Percentiles rank a stretch among this genome's conserved stretches.
These are phyloP conservation scores for Cucurbita pepo DNA, from an alignment of 306 rosid species.

Conservation along the genomic window DNA sequence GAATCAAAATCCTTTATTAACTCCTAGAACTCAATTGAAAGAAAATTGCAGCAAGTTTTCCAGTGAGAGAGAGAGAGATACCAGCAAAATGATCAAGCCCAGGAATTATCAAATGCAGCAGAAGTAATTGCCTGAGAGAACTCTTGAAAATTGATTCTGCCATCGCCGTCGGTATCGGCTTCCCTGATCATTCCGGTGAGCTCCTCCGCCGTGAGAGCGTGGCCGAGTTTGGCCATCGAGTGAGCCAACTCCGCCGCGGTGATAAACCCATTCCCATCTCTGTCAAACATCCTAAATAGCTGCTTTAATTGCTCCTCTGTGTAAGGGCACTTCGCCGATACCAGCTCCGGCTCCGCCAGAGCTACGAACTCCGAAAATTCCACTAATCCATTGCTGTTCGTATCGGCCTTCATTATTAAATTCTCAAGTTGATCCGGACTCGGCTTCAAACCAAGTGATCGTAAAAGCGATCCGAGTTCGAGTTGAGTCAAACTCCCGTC, in stretches of 20 bases:
- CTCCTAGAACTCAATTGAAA: background rate
- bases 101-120: slow-evolving; percentile 81
- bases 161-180: slow-evolving; percentile 82
- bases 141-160: slow-evolving; percentile 61
- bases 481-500: slow-evolving; percentile 81
- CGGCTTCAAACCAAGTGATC: slow-evolving; percentile 75
- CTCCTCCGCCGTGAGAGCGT: slow-evolving; percentile 73
- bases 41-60: background rate
- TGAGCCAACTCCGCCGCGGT: slow-evolving; percentile 87
- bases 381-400: slow-evolving; percentile 57
- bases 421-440: slow-evolving; percentile 61
- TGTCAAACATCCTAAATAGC: slow-evolving; percentile 55
- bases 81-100: slow-evolving; percentile 31
- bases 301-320: slow-evolving; percentile 56
- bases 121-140: slow-evolving; percentile 64
- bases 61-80: background rate
- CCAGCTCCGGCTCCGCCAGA: slow-evolving; percentile 58
- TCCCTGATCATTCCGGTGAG: slow-evolving; percentile 80
- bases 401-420: slow-evolving; percentile 61
- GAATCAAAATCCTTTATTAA: background rate
- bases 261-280: slow-evolving; percentile 81
- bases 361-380: slow-evolving; percentile 77
- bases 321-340: slow-evolving; percentile 70
- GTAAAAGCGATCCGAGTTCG: slow-evolving; percentile 66
- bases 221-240: slow-evolving; percentile 85